These are phyloP conservation scores for Chalciporus sp. DNA, from an alignment of 1,284 basidiomycete genomes.

Conservation along the genomic window DNA sequence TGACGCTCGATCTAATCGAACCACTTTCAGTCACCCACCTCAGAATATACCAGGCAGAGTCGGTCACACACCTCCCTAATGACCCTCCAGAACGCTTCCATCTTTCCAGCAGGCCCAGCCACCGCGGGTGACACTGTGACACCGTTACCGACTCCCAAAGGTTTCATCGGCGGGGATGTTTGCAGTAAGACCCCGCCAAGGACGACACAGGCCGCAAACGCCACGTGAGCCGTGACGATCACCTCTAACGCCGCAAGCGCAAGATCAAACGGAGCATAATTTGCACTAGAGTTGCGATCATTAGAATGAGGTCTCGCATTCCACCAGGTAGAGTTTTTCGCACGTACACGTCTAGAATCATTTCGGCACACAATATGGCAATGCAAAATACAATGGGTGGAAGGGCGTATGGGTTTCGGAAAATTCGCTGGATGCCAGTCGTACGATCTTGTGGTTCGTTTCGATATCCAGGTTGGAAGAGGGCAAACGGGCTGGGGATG, in stretches of 20 bases:
- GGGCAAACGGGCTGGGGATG: constrained; percentile 26
- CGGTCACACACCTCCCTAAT: constrained; percentile 69
- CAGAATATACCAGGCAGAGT: neutral
- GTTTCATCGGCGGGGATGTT: constrained; percentile 67
- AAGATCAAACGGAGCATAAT: constrained; percentile 73
- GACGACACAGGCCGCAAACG: constrained; percentile 77
- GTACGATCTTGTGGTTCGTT: constrained; percentile 1
- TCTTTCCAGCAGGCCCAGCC: constrained; percentile 33
- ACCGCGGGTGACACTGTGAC: constrained; percentile 6
- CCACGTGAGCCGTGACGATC: constrained; percentile 75
- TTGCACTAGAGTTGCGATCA: constrained; percentile 39
- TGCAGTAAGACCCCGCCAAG: constrained; percentile 86
- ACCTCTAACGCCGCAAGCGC: constrained; percentile 75
- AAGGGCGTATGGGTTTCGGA: constrained; percentile 34
- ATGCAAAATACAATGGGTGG: constrained; percentile 37
- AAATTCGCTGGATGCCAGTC: constrained; percentile 20
- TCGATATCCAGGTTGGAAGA: constrained; percentile 19
- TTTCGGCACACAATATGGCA: constrained; percentile 33
- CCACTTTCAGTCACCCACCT: neutral
- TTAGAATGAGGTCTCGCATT: neutral
- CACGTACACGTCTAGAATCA: constrained; percentile 36
- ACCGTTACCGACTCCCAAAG: constrained; percentile 10
- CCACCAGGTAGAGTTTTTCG: neutral
- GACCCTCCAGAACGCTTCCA: constrained; percentile 76
- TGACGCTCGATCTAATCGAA: constrained; percentile 69